Evolutionary conservation across 306 rosid genomes (phyloP), one percentile per base, ranked within the genome.

Genomic region (Vigna angularis): DNA sequence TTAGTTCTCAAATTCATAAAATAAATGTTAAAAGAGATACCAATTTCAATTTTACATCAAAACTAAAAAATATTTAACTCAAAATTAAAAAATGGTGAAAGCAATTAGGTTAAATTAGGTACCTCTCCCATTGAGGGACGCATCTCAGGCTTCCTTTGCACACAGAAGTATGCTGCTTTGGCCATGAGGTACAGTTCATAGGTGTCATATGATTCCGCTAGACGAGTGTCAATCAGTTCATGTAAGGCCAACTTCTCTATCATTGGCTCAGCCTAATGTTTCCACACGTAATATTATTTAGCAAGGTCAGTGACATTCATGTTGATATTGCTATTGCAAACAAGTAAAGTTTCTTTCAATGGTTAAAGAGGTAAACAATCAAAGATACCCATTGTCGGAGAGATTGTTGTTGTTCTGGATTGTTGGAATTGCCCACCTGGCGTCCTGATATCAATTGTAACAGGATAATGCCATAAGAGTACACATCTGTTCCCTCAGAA

Each of bases 81-180:
- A 30, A 26, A 26, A 30, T 3, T 30, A 10, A 56, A 22, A 9
- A 6, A 1, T 22, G 15, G 2, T 56, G 2, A 56, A 56, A 57
- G 64, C 4, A 30, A 62, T 62, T 9, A 15, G 45, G 6, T 32
- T 11, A 0, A 14, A 66, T 2, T 24, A 70, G 28, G 14, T 85
- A 91, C 98, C 92, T 88, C 91, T 82, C 88, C 89, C 83, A 91
- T 89, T 24, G 93, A 87, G 18, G 97, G 96, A 49, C 98, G 93
- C 86, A 69, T 83, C 74, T 82, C 84, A 40, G 98, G 93, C 45
- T 79, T 79, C 78, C 81, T 81, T 79, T 87, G 92, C 34, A 88
- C 79, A 22, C 97, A 93, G 5, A 86, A 84, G 75, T 49, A 76
- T 15, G 98, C 97, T 30, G 93, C 86, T 83, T 87, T 91, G 34